Evolutionary conservation across 2,329 filamentous ascomycete species (phyloP).

Genomic region (Microdochium nivale): DNA sequence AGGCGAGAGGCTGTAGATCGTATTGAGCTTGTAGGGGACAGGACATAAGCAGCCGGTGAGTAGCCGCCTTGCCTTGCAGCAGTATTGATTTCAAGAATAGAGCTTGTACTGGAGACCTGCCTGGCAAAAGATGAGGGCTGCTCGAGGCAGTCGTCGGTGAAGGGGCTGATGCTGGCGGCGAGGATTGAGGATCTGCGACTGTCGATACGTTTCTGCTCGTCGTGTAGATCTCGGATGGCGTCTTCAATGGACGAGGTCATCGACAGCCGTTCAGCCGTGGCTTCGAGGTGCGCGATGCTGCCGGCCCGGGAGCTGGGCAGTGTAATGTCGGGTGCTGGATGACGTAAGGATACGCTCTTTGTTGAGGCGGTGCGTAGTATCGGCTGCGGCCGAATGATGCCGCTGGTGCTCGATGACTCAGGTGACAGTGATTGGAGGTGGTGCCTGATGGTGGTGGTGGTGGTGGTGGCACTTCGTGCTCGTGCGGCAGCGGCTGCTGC

Average conservation of each 20-base stretch:
- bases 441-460: not conserved
- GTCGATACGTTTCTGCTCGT: slow-evolving; percentile 62
- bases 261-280: slow-evolving; percentile 66
- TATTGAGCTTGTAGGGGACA: slow-evolving; percentile 57
- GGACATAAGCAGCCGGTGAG: slow-evolving; percentile 58
- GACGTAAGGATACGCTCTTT: slow-evolving; percentile 36
- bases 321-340: slow-evolving; percentile 55
- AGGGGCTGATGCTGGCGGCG: slow-evolving; percentile 34
- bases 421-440: not conserved
- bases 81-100: slow-evolving; percentile 63
- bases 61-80: slow-evolving; percentile 61
- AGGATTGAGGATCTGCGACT: slow-evolving; percentile 57
- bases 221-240: slow-evolving; percentile 65
- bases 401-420: slow-evolving; percentile 4
- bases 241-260: slow-evolving; percentile 68
- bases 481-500: not conserved
- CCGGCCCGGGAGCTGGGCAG: slow-evolving; percentile 47
- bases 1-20: slow-evolving; percentile 22
- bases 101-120: slow-evolving; percentile 40
- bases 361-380: slow-evolving; percentile 39
- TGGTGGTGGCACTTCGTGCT: not conserved
- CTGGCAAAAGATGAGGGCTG: slow-evolving; percentile 24
- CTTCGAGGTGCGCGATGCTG: slow-evolving; percentile 68
- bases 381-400: slow-evolving; percentile 25
- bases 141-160: slow-evolving; percentile 17